Conservation (phyloP, 2,329 filamentous ascomycete species). For the Beauveria caledonica region DNA sequence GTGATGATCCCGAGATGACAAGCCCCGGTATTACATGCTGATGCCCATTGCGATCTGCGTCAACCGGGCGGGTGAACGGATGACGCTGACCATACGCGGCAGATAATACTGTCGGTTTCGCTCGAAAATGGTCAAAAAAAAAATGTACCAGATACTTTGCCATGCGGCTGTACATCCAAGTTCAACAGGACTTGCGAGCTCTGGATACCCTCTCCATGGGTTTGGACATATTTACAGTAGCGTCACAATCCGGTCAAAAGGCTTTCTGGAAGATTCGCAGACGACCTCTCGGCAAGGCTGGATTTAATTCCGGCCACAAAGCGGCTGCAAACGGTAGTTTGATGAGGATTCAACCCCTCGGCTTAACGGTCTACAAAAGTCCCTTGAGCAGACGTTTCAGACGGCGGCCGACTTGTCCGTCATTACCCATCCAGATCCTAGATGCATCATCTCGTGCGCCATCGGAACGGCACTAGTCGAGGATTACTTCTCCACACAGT, state of each 20-base stretch:
- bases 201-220: conserved; percentile 40
- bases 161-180: conserved; percentile 37
- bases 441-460: conserved; percentile 42
- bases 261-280: conserved; percentile 32
- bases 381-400: conserved; percentile 34
- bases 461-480: conserved; percentile 39
- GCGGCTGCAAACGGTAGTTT: conserved; percentile 43
- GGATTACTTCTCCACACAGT: conserved; percentile 39
- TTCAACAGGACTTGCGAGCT: conserved; percentile 35
- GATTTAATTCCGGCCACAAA: conserved; percentile 28
- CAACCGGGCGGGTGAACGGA: conserved; percentile 41
- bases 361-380: conserved; percentile 31
- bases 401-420: conserved; percentile 26
- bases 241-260: conserved; percentile 32
- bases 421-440: conserved; percentile 42
- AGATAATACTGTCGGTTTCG: conserved; percentile 40
- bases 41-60: conserved; percentile 36
- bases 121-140: conserved; percentile 30
- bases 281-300: conserved; percentile 32
- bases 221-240: conserved; percentile 40
- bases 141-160: conserved; percentile 35
- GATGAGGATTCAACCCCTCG: conserved; percentile 45
- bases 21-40: conserved; percentile 34
- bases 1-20: conserved; percentile 26
- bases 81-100: conserved; percentile 45